Conservation (phyloP, 2,329 filamentous ascomycete genomes). For the Mycosphaerella sp. region DNA sequence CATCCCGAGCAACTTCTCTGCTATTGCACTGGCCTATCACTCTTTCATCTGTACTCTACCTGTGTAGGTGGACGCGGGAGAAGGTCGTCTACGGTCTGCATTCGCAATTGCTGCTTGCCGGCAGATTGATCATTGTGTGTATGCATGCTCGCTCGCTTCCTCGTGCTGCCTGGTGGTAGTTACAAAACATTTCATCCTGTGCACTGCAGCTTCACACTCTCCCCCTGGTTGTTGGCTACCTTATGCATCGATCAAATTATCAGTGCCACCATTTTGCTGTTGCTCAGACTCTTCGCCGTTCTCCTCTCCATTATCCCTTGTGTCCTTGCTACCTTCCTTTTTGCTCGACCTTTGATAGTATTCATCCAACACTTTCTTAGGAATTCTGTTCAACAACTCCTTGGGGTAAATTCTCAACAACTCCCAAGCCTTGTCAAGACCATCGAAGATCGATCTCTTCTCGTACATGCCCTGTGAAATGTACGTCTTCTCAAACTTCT, state of each 20-base stretch:
- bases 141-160: background rate
- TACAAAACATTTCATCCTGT: background rate
- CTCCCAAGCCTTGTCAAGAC: constrained; percentile 92
- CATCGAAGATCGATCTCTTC: constrained; percentile 84
- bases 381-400: constrained; percentile 84
- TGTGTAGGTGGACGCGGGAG: background rate
- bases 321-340: constrained; percentile 42
- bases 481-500: constrained; percentile 96
- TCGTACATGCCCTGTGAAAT: constrained; percentile 91
- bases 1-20: background rate
- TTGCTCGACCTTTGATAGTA: constrained; percentile 45
- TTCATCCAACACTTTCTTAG: constrained; percentile 49
- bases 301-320: constrained; percentile 24
- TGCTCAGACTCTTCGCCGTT: background rate
- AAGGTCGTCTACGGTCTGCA: background rate
- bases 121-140: background rate
- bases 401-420: constrained; percentile 95
- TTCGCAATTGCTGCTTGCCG: background rate
- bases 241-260: constrained; percentile 27
- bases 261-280: constrained; percentile 29
- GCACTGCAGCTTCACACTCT: background rate
- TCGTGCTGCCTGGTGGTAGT: background rate
- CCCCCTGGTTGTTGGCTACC: background rate
- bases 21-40: background rate
- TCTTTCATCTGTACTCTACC: constrained; percentile 6